phyloP scores from a whole-genome alignment of 2,329 filamentous ascomycete species.

The Calonectria hongkongensis region DNA sequence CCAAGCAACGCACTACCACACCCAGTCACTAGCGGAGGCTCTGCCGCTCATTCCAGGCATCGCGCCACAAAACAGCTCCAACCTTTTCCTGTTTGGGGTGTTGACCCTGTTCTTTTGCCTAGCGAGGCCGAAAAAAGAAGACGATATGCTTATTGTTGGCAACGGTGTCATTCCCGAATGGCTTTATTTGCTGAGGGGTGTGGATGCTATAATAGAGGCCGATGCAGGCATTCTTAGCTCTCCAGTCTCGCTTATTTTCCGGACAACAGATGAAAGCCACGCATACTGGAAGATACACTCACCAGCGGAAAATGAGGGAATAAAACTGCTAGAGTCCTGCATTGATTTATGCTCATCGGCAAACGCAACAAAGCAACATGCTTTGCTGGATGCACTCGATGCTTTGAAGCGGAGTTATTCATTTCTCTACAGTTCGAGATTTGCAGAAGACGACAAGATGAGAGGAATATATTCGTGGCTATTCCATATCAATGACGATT shows the following conservation, averaged over 20 bases:
- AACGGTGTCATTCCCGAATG: slow-evolving; percentile 43
- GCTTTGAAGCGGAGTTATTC: slow-evolving; percentile 26
- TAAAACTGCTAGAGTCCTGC: slow-evolving; percentile 9
- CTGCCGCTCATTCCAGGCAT: slow-evolving; percentile 41
- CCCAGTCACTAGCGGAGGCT: slow-evolving; percentile 35
- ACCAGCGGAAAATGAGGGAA: slow-evolving; percentile 8
- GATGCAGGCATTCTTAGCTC: slow-evolving; percentile 19
- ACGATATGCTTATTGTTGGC: slow-evolving; percentile 44
- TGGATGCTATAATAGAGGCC: slow-evolving; percentile 41
- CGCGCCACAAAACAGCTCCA: slow-evolving; percentile 36
- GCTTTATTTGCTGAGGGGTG: slow-evolving; percentile 43
- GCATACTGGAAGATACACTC: slow-evolving; percentile 17
- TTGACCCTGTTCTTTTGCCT: slow-evolving; percentile 44
- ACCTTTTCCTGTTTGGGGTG: slow-evolving; percentile 44
- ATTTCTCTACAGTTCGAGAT: neutral
- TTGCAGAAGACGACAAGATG: slow-evolving; percentile 22
- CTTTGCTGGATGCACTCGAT: slow-evolving; percentile 20
- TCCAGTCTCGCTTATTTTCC: slow-evolving; percentile 28
- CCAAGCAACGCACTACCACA: slow-evolving; percentile 40
- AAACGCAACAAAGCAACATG: neutral
- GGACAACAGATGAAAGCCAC: neutral
- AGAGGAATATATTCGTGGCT: slow-evolving; percentile 29
- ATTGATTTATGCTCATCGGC: slow-evolving; percentile 3
- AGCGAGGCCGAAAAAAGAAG: slow-evolving; percentile 39
- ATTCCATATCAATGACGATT: slow-evolving; percentile 22